Evolutionary conservation across 768 basidiomycete species (phyloP), one percentile per base, ranked within the genome.

Genomic region (Lactarius indigo): DNA sequence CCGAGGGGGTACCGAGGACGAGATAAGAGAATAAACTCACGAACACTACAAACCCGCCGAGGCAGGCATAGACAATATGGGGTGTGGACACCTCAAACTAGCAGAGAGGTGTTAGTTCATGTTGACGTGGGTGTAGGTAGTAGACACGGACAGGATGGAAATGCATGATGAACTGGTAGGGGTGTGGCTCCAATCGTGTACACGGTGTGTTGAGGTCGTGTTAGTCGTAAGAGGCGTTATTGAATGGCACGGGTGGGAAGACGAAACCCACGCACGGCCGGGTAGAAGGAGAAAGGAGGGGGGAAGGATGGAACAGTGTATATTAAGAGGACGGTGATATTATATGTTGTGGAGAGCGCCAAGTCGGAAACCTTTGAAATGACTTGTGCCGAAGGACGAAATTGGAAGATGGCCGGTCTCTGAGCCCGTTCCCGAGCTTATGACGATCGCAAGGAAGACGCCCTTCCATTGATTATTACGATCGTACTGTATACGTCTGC

Each of bases 41-140:
- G 65, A 94, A 70, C 50, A 93, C 92, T 61, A 93, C 84, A 74
- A 95, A 95, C 30, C 85, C 90, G 23, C 92, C 91, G 15, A 94
- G 80, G 70, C 87, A 85, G 71, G 90, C 85, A 80, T 93, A 94
- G 61, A 84, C 81, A 70, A 95, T 82, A 77, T 94, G 92, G 33
- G 89, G 84, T 33, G 82, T 84, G 5, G 85, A 85, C 28, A 87
- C 84, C 67, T 88, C 85, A 73, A 90, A 85, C 74, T 81, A 58
- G 64, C 59, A 42, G 50, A 28, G 47, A 63, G 68, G 66, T 47
- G 17, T 65, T 57, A 60, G 57, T 20, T 10, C 18, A 28, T 61
- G 65, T 17, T 20, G 33, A 20, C 15, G 26, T 3, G 42, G 30
- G 42, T 8, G 55, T 2, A 18, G 30, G 13, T 8, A 10, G 59